Conservation (phyloP, 2,329 filamentous ascomycete genomes). For the Pseudofabraea citricarpa region DNA sequence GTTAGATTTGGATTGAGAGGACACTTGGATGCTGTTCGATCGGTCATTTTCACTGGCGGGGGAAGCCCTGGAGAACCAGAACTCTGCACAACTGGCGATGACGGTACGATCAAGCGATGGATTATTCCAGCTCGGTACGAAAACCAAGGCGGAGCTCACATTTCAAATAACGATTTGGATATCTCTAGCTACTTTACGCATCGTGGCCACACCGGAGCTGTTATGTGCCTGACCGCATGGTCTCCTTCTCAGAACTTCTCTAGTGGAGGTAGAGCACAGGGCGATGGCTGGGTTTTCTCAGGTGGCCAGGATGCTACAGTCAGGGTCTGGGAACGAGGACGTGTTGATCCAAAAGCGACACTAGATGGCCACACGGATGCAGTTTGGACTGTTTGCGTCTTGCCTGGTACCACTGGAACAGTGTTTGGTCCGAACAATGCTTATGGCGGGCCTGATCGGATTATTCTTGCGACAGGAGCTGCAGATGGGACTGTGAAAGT, state of each 20-base stretch:
- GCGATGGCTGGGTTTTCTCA: slow-evolving; percentile 98
- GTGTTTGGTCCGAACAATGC: slow-evolving; percentile 73
- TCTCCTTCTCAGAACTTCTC: slow-evolving; percentile 84
- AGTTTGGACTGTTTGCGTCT: slow-evolving; percentile 90
- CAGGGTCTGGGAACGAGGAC: slow-evolving; percentile 89
- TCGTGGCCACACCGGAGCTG: slow-evolving; percentile 84
- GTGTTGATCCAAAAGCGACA: slow-evolving; percentile 92
- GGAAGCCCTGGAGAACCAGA: slow-evolving; percentile 94
- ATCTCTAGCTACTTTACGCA: slow-evolving; percentile 94
- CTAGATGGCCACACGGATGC: slow-evolving; percentile 93
- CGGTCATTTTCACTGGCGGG: slow-evolving; percentile 93
- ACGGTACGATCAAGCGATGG: slow-evolving; percentile 95
- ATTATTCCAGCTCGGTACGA: slow-evolving; percentile 82
- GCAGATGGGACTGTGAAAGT: slow-evolving; percentile 89
- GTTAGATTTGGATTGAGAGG: slow-evolving; percentile 87
- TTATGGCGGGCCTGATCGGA: slow-evolving; percentile 77
- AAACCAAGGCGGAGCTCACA: slow-evolving; percentile 44
- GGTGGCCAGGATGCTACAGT: slow-evolving; percentile 92
- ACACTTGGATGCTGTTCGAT: slow-evolving; percentile 88
- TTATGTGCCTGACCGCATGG: slow-evolving; percentile 82
- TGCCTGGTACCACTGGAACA: slow-evolving; percentile 75
- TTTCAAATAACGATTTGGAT: slow-evolving; percentile 65
- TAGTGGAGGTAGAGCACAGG: slow-evolving; percentile 79
- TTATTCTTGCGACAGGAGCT: slow-evolving; percentile 84
- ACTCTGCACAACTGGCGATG: slow-evolving; percentile 92